phyloP scores from a whole-genome alignment of 2,329 filamentous ascomycete species.

The Phaeophleospora eucalypticola region DNA sequence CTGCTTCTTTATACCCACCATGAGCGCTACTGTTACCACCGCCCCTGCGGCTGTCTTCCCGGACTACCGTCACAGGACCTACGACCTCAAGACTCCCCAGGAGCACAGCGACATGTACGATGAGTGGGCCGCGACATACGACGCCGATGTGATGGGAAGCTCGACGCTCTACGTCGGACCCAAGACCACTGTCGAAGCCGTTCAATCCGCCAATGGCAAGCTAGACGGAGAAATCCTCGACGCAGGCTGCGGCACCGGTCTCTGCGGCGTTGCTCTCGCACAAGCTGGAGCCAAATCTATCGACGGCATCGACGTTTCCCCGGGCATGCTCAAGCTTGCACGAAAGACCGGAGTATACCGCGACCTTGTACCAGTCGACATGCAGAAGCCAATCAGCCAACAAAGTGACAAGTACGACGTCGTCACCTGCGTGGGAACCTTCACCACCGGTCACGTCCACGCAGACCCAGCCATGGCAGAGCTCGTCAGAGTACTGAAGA shows the following conservation, averaged over 20 bases:
- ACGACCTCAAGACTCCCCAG: neutral
- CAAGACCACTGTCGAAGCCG: neutral
- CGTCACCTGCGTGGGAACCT: conserved; percentile 16
- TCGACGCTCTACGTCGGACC: neutral
- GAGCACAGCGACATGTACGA: conserved; percentile 6
- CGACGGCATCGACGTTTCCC: conserved; percentile 13
- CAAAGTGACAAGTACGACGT: conserved; percentile 14
- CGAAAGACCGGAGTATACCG: conserved; percentile 10
- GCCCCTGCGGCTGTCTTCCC: neutral
- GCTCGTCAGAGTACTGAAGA: conserved; percentile 13
- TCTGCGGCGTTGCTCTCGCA: conserved; percentile 9
- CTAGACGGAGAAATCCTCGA: conserved; percentile 9
- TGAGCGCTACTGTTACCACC: neutral
- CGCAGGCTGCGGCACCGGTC: conserved; percentile 17
- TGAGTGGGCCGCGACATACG: conserved; percentile 17
- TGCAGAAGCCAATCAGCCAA: conserved; percentile 9
- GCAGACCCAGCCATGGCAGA: conserved; percentile 5
- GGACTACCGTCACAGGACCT: neutral
- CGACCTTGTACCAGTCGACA: conserved; percentile 10
- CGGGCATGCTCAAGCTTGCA: conserved; percentile 12
- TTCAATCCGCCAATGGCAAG: neutral
- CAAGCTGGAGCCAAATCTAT: neutral
- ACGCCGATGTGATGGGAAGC: conserved; percentile 1
- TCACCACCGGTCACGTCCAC: conserved; percentile 19
- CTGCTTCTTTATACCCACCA: neutral